Conservation (phyloP, 2,329 filamentous ascomycete genomes). For the Fusarium sororula region DNA sequence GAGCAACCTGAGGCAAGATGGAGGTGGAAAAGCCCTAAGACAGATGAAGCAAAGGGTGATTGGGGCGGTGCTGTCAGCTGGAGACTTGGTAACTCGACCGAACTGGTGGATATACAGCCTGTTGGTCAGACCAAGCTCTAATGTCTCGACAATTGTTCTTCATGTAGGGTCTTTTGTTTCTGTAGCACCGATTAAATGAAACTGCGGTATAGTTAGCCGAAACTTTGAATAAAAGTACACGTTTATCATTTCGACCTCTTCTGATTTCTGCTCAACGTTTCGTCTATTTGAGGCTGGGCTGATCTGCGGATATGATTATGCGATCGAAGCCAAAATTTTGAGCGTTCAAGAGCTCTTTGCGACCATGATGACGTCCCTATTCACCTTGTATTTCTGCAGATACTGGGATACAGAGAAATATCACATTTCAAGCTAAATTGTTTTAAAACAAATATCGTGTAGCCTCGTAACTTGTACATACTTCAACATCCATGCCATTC, state of each 20-base stretch:
- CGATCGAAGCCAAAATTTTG: too few relatives aligned
- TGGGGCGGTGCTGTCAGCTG: slow-evolving; percentile 49
- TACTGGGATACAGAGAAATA: rapidly evolving
- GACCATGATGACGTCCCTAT: rapidly evolving
- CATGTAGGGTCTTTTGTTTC: neutral
- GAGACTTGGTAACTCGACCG: slow-evolving; percentile 47
- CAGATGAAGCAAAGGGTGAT: slow-evolving; percentile 20
- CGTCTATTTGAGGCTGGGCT: rapidly evolving
- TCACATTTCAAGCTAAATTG: rapidly evolving
- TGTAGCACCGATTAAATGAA: rapidly evolving
- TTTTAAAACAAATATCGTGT: neutral
- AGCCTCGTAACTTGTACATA: neutral
- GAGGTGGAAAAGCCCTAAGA: slow-evolving; percentile 57
- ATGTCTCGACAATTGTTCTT: rapidly evolving
- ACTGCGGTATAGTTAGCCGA: rapidly evolving
- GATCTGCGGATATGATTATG: rapidly evolving
- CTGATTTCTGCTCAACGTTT: rapidly evolving
- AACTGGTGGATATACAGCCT: slow-evolving; percentile 36
- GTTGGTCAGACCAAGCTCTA: slow-evolving; percentile 10
- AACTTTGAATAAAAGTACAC: neutral
- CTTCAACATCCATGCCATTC: rapidly evolving
- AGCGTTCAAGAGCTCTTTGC: rapidly evolving
- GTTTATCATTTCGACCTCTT: rapidly evolving
- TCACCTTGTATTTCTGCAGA: rapidly evolving
- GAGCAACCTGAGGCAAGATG: slow-evolving; percentile 57